These are phyloP conservation scores for Hypoxylon trugodes DNA, from an alignment of 495 filamentous ascomycete species.

Conservation along the genomic window DNA sequence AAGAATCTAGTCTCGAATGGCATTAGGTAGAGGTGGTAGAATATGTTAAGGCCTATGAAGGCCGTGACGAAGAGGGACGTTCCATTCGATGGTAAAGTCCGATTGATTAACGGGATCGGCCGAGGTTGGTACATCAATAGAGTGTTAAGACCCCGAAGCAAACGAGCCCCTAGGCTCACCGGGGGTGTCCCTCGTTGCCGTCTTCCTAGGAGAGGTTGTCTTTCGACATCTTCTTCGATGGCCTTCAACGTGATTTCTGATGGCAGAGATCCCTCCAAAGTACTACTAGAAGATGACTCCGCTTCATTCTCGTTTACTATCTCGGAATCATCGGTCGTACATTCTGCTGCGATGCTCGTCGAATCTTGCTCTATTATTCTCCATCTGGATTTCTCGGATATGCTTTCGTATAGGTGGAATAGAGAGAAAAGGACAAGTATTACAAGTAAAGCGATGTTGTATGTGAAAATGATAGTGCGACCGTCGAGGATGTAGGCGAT, in stretches of 20 bases:
- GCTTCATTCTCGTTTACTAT: constrained; percentile 19
- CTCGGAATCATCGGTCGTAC: constrained; percentile 24
- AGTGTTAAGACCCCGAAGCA: constrained; percentile 30
- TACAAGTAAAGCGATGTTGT: constrained; percentile 47
- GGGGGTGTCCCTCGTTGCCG: constrained; percentile 13
- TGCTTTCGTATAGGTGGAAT: constrained; percentile 37
- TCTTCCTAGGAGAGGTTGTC: constrained; percentile 37
- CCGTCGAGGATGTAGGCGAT: constrained; percentile 45
- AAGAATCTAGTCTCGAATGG: constrained; percentile 53
- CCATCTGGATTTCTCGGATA: constrained; percentile 36
- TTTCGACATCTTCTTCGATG: constrained; percentile 30
- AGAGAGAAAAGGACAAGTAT: constrained; percentile 42
- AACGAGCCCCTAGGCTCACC: not conserved
- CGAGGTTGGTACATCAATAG: constrained; percentile 62
- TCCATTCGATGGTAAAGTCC: constrained; percentile 61
- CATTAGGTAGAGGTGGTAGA: constrained; percentile 61
- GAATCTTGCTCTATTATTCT: constrained; percentile 20
- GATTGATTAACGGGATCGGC: constrained; percentile 63
- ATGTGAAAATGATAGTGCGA: constrained; percentile 45
- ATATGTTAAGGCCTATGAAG: constrained; percentile 63
- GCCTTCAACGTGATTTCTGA: constrained; percentile 31
- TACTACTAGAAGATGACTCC: constrained; percentile 41
- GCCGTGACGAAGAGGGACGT: constrained; percentile 57
- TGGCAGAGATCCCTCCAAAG: constrained; percentile 32
- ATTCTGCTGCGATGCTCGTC: not conserved